Evolutionary conservation across 352 stramenopile species (phyloP), one percentile per base, ranked within the genome.

Genomic region (Pythium guiyangense): DNA sequence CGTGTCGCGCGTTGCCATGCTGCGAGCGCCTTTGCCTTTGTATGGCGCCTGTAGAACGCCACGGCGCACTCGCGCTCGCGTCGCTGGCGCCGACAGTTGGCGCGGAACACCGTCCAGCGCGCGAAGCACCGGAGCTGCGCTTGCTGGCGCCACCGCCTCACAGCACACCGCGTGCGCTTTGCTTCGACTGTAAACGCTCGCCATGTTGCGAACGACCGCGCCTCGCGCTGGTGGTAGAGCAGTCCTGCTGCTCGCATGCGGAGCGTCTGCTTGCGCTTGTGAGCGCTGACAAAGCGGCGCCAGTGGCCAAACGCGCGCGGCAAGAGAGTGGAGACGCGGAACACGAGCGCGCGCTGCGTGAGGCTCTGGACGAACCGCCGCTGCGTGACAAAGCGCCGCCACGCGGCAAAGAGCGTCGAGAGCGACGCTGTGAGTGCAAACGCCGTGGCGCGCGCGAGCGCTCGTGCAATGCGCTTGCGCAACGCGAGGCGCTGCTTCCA

Each of bases 261-360:
- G 3, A 77, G 29, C 25, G 59, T 31, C 20, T 56, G 50, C 6
- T 62, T 63, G 4, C 54, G 58, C 2, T 58, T 59, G 26, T 64
- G 53, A 3, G 35, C 12, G 0, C 39, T 6, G 0, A 70, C n/a
- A 31, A 60, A 76, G 0, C 29, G 27, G 39, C 54, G 71, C 78
- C 78, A 84, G 0, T 39, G 48, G 2, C 40, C n/a, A 29, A 85
- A 80, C 60, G 62, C 56, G 15, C 54, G 47, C 0, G 71, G 71
- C 1, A 84, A 48, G 0, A 79, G 5, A 10, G 59, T 66, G n/a
- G 81, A 75, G 8, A 73, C 68, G 2, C 66, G 71, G 40, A 83
- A 86, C 0, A 69, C 71, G 10, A 49, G 4, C 2, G 77, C 77
- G 18, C 79, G 79, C 12, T 82, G 44, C 45, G 63, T 52, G 6